Evolutionary conservation across 2,329 filamentous ascomycete species (phyloP).

Genomic region (Fusarium sambucinum): DNA sequence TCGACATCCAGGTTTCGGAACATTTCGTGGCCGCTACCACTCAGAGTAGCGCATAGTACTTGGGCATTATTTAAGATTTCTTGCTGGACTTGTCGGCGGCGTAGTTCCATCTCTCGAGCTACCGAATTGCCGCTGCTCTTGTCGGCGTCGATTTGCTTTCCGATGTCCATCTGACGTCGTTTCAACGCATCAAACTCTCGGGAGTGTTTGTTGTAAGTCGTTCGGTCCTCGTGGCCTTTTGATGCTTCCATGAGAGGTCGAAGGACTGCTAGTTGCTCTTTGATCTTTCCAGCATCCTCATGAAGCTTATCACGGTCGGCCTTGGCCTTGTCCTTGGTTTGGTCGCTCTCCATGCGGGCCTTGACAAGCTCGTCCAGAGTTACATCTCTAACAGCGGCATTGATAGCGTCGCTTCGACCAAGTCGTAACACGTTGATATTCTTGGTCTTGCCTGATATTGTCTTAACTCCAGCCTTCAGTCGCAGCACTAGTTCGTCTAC

Average conservation of each 20-base stretch:
- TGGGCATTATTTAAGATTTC: constrained; percentile 91
- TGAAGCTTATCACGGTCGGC: constrained; percentile 70
- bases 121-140: constrained; percentile 87
- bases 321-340: constrained; percentile 68
- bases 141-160: constrained; percentile 85
- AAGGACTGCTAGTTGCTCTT: constrained; percentile 78
- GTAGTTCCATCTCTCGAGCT: constrained; percentile 86
- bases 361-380: constrained; percentile 93
- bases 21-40: constrained; percentile 96
- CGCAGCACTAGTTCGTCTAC: constrained; percentile 96
- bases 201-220: constrained; percentile 68
- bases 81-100: constrained; percentile 86
- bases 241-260: constrained; percentile 78
- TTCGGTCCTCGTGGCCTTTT: constrained; percentile 65
- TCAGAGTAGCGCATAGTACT: constrained; percentile 94
- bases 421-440: constrained; percentile 90
- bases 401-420: constrained; percentile 92
- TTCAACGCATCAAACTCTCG: constrained; percentile 83
- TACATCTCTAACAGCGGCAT: constrained; percentile 87
- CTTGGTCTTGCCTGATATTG: constrained; percentile 75
- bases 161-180: constrained; percentile 77
- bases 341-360: constrained; percentile 72
- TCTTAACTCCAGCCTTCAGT: constrained; percentile 88
- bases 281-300: constrained; percentile 76
- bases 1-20: constrained; percentile 94